Conservation (phyloP, 768 basidiomycete species). For the Agrocybe praecox region DNA sequence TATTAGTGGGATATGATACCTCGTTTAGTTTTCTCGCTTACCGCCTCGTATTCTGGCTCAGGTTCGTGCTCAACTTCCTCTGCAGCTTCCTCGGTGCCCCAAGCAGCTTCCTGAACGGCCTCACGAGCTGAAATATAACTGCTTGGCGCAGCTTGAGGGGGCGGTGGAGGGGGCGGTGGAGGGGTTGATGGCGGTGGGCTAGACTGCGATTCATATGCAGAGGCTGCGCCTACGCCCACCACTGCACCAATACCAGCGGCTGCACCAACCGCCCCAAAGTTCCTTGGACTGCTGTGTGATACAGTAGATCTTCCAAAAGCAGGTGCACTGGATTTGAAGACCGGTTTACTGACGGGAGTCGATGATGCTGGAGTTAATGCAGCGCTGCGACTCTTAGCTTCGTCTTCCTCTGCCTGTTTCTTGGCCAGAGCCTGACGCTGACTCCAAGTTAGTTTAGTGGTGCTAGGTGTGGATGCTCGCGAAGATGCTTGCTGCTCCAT, state of each 20-base stretch:
- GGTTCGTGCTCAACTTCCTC: constrained; percentile 23
- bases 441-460: constrained; percentile 91
- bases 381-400: constrained; percentile 60
- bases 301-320: constrained; percentile 48
- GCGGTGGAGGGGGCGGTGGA: constrained; percentile 29
- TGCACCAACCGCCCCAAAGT: constrained; percentile 43
- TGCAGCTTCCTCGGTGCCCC: constrained; percentile 28
- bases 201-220: constrained; percentile 25
- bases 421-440: constrained; percentile 92
- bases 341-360: constrained; percentile 32
- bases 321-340: constrained; percentile 48
- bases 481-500: constrained; percentile 52
- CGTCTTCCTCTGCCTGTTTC: constrained; percentile 82
- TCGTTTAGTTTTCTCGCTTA: constrained; percentile 18
- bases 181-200: constrained; percentile 7
- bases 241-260: constrained; percentile 34
- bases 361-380: constrained; percentile 42
- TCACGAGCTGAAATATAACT: constrained; percentile 25
- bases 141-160: constrained; percentile 15
- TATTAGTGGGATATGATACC: constrained; percentile 4
- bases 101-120: constrained; percentile 32
- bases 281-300: constrained; percentile 36
- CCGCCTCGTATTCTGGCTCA: constrained; percentile 24
- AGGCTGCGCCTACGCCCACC: constrained; percentile 35
- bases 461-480: constrained; percentile 31